Conservation (phyloP, 352 stramenopile species). For the Phytopythium mirpurense region DNA sequence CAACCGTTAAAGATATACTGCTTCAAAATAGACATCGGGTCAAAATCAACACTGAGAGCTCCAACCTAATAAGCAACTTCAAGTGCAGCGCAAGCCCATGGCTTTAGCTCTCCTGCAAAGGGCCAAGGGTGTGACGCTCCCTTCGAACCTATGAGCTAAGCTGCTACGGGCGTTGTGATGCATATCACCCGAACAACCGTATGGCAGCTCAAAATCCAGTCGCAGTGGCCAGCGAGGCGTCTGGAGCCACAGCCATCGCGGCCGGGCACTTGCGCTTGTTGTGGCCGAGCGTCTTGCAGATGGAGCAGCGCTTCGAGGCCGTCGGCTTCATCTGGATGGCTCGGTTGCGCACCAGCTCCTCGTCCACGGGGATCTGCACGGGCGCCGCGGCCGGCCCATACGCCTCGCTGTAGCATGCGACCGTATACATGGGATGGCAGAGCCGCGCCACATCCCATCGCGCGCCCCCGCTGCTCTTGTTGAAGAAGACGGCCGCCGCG, state of each 20-base stretch:
- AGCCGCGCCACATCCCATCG: conserved; percentile 28
- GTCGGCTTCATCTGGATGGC: conserved; percentile 28
- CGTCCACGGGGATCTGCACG: conserved; percentile 35
- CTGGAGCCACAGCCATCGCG: conserved; percentile 6
- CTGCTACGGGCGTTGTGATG: too few species aligned
- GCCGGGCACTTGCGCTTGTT: conserved; percentile 34
- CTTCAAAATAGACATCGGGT: too few species aligned
- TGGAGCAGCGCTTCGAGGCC: conserved; percentile 27
- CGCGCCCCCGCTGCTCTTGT: conserved; percentile 17
- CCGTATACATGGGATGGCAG: conserved; percentile 26
- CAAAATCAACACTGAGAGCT: neutral
- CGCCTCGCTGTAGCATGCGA: conserved; percentile 21
- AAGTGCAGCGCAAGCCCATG: neutral
- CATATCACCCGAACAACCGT: too few species aligned
- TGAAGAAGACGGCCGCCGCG: conserved; percentile 31
- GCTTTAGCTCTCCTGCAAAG: too few species aligned
- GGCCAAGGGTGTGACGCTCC: too few species aligned
- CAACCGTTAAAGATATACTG: conserved; percentile 1
- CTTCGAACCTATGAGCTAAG: too few species aligned
- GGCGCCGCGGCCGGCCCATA: conserved; percentile 22
- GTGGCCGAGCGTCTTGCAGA: conserved; percentile 38
- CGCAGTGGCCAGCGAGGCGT: neutral
- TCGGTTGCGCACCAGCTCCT: conserved; percentile 36
- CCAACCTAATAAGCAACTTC: too few species aligned
- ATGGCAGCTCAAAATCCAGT: neutral